Conservation (phyloP, 2,329 filamentous ascomycete genomes). For the Trichoderma atroviride region DNA sequence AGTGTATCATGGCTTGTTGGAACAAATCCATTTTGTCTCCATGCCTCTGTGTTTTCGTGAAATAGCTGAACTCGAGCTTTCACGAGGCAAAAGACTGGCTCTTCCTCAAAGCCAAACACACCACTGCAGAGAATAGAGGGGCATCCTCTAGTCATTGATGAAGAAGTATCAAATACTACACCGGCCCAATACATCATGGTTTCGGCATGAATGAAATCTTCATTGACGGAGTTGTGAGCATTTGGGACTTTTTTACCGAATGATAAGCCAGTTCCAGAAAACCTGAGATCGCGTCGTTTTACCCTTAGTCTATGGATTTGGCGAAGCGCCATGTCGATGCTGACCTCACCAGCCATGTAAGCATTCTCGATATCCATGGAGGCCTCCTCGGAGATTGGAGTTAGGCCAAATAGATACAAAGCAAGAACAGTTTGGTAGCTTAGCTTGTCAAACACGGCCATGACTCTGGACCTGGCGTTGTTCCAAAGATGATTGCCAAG, state of each 20-base stretch:
- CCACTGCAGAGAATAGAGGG: conserved; percentile 7
- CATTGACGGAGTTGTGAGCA: not conserved
- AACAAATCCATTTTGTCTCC: conserved; percentile 1
- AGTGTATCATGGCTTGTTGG: not conserved
- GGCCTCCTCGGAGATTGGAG: not conserved
- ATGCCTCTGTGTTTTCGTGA: conserved; percentile 5
- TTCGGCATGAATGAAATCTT: conserved; percentile 16
- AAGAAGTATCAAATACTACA: conserved; percentile 10
- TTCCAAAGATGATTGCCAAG: not conserved
- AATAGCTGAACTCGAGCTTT: conserved; percentile 13
- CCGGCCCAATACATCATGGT: conserved; percentile 21
- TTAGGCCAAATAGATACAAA: conserved; percentile 13
- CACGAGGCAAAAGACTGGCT: not conserved
- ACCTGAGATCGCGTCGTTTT: conserved; percentile 2
- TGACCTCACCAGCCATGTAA: conserved; percentile 2
- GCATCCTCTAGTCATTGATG: conserved; percentile 1
- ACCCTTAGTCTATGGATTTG: conserved; percentile 11
- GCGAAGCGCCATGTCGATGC: conserved; percentile 11
- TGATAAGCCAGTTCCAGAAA: not conserved
- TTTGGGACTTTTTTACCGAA: not conserved
- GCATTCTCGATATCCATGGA: not conserved
- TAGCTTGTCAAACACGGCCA: conserved; percentile 9
- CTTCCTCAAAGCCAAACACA: conserved; percentile 13
- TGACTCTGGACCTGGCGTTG: conserved; percentile 1
- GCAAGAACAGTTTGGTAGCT: conserved; percentile 14